Percentiles rank a stretch among this genome's conserved stretches.
Evolutionary conservation across 441 rosid genomes (phyloP).

Genomic region (Euphorbia corollata): DNA sequence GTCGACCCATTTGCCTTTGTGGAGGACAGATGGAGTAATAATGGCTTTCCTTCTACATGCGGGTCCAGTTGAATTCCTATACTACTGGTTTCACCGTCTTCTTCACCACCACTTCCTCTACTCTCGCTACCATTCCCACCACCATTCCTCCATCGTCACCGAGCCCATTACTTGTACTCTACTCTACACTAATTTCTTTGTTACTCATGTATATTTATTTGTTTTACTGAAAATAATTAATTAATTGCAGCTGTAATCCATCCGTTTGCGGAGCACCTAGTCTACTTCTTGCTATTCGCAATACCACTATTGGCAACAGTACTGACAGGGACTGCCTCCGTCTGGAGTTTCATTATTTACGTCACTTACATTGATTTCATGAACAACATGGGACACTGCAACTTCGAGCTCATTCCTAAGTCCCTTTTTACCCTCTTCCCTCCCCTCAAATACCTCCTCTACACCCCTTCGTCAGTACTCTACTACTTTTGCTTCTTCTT

Average conservation of each 20-base stretch:
- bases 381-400: conserved; percentile 95
- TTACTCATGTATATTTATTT: too few relatives aligned
- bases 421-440: conserved; percentile 56
- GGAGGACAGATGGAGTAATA: conserved; percentile 43
- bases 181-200: too few relatives aligned
- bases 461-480: conserved; percentile 62
- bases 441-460: conserved; percentile 61
- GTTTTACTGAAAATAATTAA: too few relatives aligned
- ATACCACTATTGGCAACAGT: conserved; percentile 31
- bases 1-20: conserved; percentile 25
- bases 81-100: conserved; percentile 59
- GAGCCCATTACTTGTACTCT: conserved; percentile 60
- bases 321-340: conserved; percentile 27
- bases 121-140: conserved; percentile 69
- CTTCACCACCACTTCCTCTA: conserved; percentile 58
- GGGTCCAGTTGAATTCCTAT: conserved; percentile 51
- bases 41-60: conserved; percentile 34
- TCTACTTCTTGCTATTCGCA: conserved; percentile 39
- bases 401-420: conserved; percentile 64
- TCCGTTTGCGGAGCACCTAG: conserved; percentile 65
- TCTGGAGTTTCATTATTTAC: conserved; percentile 25
- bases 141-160: conserved; percentile 56
- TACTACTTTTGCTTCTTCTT: background rate
- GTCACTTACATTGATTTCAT: conserved; percentile 49
- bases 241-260: conserved; percentile 79